A percentile compares a stretch with the other conserved stretches of the same genome.
Conservation (phyloP, 139 green algal genomes). For the Mesostigma viride region DNA sequence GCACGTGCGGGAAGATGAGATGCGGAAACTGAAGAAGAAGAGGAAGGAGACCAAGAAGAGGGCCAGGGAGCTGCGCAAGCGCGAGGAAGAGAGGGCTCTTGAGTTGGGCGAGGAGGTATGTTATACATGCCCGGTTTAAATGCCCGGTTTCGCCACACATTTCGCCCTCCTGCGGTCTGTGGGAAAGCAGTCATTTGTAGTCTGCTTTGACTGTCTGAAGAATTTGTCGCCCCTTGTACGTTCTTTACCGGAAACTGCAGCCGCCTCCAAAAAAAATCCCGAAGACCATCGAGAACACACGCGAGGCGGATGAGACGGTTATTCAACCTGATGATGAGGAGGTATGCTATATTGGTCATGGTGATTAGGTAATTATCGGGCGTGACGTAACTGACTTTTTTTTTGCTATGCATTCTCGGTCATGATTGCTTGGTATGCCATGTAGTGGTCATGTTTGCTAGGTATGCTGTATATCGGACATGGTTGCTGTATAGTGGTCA, state of each 20-base stretch:
- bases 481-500: no score
- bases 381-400: no score
- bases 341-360: not conserved
- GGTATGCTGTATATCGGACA: no score
- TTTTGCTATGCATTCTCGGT: no score
- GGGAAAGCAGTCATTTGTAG: not conserved
- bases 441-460: no score
- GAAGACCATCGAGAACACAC: constrained; percentile 22
- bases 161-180: not conserved
- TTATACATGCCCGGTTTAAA: not conserved
- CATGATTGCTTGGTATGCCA: no score
- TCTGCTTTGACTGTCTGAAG: not conserved
- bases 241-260: constrained; percentile 5
- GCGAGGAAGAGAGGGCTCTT: not conserved
- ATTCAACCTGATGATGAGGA: constrained; percentile 16
- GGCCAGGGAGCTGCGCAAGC: not conserved
- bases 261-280: constrained; percentile 8
- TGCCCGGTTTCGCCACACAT: not conserved
- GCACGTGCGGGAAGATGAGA: not conserved
- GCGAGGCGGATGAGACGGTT: constrained; percentile 22
- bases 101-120: not conserved
- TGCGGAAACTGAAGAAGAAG: not conserved
- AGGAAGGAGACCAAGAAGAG: constrained; percentile 1
- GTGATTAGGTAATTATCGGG: no score
- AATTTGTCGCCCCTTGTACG: not conserved